Conservation (phyloP, 495 filamentous ascomycete genomes). For the Tuber microsphaerosporum region DNA sequence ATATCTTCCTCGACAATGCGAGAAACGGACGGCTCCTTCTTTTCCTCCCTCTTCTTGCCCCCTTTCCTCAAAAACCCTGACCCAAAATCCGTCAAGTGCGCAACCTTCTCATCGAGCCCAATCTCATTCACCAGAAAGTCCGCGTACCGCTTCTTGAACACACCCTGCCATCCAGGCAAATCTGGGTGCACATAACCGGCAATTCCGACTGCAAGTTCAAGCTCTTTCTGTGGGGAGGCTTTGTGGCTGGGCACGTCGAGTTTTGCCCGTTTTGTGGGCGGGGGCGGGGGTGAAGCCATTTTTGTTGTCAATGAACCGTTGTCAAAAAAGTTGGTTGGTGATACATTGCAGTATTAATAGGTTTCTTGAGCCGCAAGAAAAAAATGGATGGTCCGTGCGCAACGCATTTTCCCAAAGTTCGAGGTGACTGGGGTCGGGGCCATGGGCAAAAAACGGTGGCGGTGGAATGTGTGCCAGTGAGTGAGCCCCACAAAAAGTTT, state of each 20-base stretch:
- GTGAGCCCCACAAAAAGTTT: not conserved
- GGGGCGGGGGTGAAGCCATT: slow-evolving; percentile 4
- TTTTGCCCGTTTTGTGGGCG: slow-evolving; percentile 21
- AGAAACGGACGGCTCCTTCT: slow-evolving; percentile 9
- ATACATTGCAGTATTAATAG: not conserved
- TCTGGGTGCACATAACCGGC: slow-evolving; percentile 52
- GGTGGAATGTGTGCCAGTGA: no score
- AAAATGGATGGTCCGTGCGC: not conserved
- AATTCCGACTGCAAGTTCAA: slow-evolving; percentile 53
- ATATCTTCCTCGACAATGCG: not conserved
- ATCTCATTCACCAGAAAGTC: slow-evolving; percentile 97
- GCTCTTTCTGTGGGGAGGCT: slow-evolving; percentile 19
- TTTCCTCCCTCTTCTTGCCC: slow-evolving; percentile 9
- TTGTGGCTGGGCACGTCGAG: slow-evolving; percentile 1
- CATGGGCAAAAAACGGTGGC: no score
- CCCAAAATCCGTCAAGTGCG: slow-evolving; percentile 58
- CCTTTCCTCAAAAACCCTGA: slow-evolving; percentile 15
- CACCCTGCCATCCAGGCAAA: slow-evolving; percentile 51
- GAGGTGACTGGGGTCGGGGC: no score
- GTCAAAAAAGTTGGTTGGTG: not conserved
- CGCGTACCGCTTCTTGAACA: slow-evolving; percentile 65
- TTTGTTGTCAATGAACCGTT: not conserved
- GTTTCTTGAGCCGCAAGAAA: not conserved
- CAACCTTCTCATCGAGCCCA: slow-evolving; percentile 62
- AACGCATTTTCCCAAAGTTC: not conserved